Evolutionary conservation across 495 filamentous ascomycete species (phyloP), one percentile per base, ranked within the genome.

Genomic region (Talaromyces stipitatus): DNA sequence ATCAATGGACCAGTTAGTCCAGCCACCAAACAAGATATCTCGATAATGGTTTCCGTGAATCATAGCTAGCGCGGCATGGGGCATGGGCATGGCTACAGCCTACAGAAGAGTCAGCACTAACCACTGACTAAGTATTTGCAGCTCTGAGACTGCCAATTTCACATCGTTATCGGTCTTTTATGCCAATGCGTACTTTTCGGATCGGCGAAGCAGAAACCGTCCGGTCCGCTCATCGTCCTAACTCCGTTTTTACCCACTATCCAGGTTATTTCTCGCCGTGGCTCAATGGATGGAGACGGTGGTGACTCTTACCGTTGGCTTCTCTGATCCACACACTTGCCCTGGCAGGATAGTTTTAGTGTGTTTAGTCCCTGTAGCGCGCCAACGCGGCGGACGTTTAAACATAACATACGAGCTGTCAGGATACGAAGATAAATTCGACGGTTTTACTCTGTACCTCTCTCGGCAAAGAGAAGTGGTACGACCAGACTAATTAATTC

Each of bases 21-120:
- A 48, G 45, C 45, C 45, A 26, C 45, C 45, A 48, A 48, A 48
- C 45, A 48, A 48, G 45, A 48, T 48, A 48, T 48, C 45, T 48
- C 20, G 45, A 48, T 46, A 12, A 46, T 46, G 5, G 16, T 9
- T 1, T 46, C 30, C 6, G 30, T 12, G n/a, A n/a, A n/a, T n/a
- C n/a, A 16, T 38, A 47, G 11, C 20, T 47, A 47, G 43, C 43
- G 43, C 20, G 20, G 14, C 33, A 38, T 38, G 33, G 33, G 33
- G 14, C 33, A n/a, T n/a, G n/a, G n/a, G n/a, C n/a, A n/a, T n/a
- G n/a, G n/a, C n/a, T n/a, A n/a, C n/a, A n/a, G n/a, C n/a, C n/a
- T n/a, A n/a, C n/a, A n/a, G n/a, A n/a, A n/a, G n/a, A n/a, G n/a
- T n/a, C n/a, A n/a, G n/a, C n/a, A n/a, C n/a, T n/a, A n/a, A n/a